Percentiles rank a stretch among this genome's conserved stretches.
Evolutionary conservation across 2,329 filamentous ascomycete genomes (phyloP).

Genomic region (Mariannaea elegans): DNA sequence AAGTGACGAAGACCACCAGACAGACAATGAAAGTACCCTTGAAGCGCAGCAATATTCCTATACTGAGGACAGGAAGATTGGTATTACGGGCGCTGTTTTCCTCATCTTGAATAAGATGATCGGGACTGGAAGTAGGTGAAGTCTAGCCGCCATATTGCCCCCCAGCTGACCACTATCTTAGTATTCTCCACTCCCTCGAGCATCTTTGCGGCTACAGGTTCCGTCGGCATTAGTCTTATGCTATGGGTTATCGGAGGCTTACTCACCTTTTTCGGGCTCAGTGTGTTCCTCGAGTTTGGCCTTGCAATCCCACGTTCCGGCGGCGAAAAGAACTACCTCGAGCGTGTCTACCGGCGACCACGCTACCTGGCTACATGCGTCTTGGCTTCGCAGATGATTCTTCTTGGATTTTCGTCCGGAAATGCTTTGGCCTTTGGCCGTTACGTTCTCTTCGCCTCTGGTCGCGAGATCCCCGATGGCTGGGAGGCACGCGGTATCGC

Average conservation of each 20-base stretch:
- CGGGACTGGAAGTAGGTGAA: slow-evolving; percentile 61
- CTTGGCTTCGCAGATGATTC: slow-evolving; percentile 67
- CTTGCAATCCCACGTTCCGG: slow-evolving; percentile 69
- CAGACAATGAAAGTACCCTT: slow-evolving; percentile 36
- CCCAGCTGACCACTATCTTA: slow-evolving; percentile 26
- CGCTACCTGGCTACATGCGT: slow-evolving; percentile 68
- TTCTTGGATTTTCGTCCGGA: slow-evolving; percentile 68
- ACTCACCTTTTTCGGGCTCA: slow-evolving; percentile 66
- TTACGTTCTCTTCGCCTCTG: slow-evolving; percentile 65
- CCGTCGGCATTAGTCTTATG: slow-evolving; percentile 52
- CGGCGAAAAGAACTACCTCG: slow-evolving; percentile 73
- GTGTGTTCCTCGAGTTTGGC: slow-evolving; percentile 71
- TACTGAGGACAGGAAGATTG: slow-evolving; percentile 58
- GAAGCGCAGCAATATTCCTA: slow-evolving; percentile 54
- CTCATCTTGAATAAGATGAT: slow-evolving; percentile 68
- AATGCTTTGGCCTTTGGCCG: slow-evolving; percentile 68
- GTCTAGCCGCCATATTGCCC: accelerated
- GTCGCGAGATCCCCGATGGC: slow-evolving; percentile 55
- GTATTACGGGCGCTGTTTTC: slow-evolving; percentile 61
- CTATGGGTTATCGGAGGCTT: slow-evolving; percentile 53
- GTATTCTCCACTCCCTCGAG: slow-evolving; percentile 65
- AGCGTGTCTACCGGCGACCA: slow-evolving; percentile 67
- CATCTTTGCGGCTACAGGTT: slow-evolving; percentile 61
- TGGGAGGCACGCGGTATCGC: slow-evolving; percentile 68
- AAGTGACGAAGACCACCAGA: slow-evolving; percentile 31